phyloP scores from a whole-genome alignment of 2,329 filamentous ascomycete species.

The Byssothecium circinans region DNA sequence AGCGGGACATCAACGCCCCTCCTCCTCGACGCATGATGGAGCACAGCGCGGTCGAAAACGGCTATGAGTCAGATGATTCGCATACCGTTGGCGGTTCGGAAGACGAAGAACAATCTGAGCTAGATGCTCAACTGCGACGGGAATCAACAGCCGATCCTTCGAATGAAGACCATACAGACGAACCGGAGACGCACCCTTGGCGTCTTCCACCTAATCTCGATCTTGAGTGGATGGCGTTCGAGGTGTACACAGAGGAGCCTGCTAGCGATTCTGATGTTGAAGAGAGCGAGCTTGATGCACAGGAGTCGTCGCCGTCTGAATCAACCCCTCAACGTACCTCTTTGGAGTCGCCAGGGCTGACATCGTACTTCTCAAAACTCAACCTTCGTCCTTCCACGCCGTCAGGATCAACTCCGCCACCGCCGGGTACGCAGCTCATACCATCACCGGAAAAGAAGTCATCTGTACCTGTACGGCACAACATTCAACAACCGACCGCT shows the following conservation, averaged over 20 bases:
- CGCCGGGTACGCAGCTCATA: constrained; percentile 30
- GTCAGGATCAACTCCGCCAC: constrained; percentile 13
- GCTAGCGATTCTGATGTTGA: constrained; percentile 58
- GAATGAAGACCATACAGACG: constrained; percentile 13
- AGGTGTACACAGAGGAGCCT: constrained; percentile 72
- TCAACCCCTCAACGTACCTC: constrained; percentile 14
- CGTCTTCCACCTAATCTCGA: constrained; percentile 74
- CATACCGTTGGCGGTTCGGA: constrained; percentile 37
- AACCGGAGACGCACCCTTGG: constrained; percentile 50
- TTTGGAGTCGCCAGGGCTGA: constrained; percentile 48
- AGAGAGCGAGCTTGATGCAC: constrained; percentile 30
- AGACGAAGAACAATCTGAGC: constrained; percentile 47
- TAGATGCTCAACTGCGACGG: constrained; percentile 49
- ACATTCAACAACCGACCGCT: constrained; percentile 18
- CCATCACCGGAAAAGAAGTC: constrained; percentile 26
- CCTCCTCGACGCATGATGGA: constrained; percentile 63
- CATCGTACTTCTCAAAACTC: constrained; percentile 51
- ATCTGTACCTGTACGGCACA: constrained; percentile 12
- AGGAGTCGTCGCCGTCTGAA: constrained; percentile 18
- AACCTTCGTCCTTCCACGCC: constrained; percentile 42
- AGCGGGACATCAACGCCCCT: constrained; percentile 67
- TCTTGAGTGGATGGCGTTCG: constrained; percentile 87
- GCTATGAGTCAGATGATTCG: constrained; percentile 43
- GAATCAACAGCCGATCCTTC: constrained; percentile 40
- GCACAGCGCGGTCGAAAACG: constrained; percentile 26